Evolutionary conservation across 2,329 filamentous ascomycete species (phyloP).

Genomic region (Tolypocladium album): DNA sequence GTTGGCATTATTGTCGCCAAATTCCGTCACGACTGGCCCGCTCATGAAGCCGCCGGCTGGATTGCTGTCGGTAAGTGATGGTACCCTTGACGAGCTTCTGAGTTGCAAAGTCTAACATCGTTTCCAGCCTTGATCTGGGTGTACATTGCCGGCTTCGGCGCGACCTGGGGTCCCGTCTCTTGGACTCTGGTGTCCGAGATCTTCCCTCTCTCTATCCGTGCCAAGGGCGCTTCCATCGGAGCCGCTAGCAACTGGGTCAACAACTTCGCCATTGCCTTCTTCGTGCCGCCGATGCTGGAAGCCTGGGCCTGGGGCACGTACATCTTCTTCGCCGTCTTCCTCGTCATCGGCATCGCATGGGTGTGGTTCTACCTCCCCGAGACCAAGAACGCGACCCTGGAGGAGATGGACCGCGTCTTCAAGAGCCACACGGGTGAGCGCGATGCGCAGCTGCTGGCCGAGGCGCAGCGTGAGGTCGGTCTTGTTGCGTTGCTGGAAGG

Average conservation of each 20-base stretch:
- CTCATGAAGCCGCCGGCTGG: constrained; percentile 20
- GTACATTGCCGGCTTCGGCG: constrained; percentile 38
- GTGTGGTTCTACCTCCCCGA: constrained; percentile 41
- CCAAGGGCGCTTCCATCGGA: constrained; percentile 21
- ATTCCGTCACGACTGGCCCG: constrained; percentile 23
- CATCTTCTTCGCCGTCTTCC: constrained; percentile 44
- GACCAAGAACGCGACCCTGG: constrained; percentile 41
- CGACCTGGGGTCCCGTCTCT: constrained; percentile 33
- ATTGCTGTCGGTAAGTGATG: constrained; percentile 13
- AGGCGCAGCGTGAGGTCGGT: constrained; percentile 8
- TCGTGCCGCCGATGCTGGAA: constrained; percentile 27
- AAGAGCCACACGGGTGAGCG: constrained; percentile 21
- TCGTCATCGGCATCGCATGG: constrained; percentile 34
- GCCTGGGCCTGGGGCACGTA: constrained; percentile 37
- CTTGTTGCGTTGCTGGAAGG: not conserved
- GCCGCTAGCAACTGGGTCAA: constrained; percentile 24
- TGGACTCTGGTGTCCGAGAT: constrained; percentile 39
- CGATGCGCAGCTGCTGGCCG: constrained; percentile 11
- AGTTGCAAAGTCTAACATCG: not conserved
- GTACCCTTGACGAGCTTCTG: not conserved
- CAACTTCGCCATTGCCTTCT: constrained; percentile 36
- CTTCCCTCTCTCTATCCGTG: constrained; percentile 20
- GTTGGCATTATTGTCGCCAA: constrained; percentile 29
- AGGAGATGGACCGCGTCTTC: constrained; percentile 44
- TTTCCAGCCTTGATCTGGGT: constrained; percentile 22